Evolutionary conservation across 768 basidiomycete species (phyloP).

Genomic region (Lentinula guzmanii): DNA sequence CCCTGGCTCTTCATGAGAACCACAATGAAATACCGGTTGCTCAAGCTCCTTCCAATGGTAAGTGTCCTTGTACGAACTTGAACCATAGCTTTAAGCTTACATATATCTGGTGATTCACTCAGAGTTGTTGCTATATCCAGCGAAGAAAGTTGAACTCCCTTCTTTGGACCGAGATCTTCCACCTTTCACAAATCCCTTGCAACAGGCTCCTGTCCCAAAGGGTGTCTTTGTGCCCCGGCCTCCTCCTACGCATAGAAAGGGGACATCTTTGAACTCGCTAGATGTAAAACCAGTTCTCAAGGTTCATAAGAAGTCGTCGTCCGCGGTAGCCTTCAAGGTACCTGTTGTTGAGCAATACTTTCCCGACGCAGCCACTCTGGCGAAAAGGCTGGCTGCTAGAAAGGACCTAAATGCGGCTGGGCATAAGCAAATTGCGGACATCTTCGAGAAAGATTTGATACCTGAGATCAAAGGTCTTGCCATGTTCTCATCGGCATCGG

Average conservation of each 20-base stretch:
- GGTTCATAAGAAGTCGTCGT: conserved; percentile 5
- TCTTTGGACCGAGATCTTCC: not conserved
- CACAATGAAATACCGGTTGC: not conserved
- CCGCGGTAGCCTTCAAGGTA: not conserved
- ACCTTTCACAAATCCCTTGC: not conserved
- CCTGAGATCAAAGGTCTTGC: not conserved
- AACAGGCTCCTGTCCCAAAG: not conserved
- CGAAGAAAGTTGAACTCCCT: not conserved
- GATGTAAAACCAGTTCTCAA: not conserved
- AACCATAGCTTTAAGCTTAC: not conserved
- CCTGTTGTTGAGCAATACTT: not conserved
- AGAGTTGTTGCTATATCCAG: not conserved
- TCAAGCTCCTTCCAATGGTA: not conserved
- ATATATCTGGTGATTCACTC: not conserved
- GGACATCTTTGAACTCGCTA: not conserved
- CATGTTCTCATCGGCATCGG: not conserved
- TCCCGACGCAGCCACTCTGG: not conserved
- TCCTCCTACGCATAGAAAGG: not conserved
- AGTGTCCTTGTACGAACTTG: not conserved
- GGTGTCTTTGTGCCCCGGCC: not conserved
- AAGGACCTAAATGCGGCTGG: not conserved
- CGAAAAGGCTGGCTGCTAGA: not conserved
- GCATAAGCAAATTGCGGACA: too few species aligned
- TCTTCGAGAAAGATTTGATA: not conserved
- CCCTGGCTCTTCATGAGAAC: not conserved